Conservation (phyloP, 345 rosid species). For the Citrus medica region DNA sequence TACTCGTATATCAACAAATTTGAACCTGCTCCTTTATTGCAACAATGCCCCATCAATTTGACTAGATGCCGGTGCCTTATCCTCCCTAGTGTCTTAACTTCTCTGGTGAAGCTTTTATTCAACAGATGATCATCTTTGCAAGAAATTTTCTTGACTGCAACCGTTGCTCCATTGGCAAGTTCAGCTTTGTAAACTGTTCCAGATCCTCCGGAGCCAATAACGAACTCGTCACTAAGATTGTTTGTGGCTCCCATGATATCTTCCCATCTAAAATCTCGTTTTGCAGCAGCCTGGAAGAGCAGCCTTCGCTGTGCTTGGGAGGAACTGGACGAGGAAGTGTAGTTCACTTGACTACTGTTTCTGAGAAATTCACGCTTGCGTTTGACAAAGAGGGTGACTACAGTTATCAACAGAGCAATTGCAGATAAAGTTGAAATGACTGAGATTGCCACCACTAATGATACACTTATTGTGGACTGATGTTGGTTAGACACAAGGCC, state of each 20-base stretch:
- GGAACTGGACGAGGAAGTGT: conserved; percentile 57
- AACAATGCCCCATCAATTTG: conserved; percentile 83
- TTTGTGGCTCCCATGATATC: conserved; percentile 83
- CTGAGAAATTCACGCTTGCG: conserved; percentile 43
- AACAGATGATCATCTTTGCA: conserved; percentile 69
- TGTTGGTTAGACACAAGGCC: conserved; percentile 18
- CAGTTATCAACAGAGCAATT: conserved; percentile 54
- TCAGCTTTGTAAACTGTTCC: conserved; percentile 84
- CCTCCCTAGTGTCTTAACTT: conserved; percentile 76
- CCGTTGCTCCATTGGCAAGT: conserved; percentile 54
- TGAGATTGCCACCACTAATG: conserved; percentile 51
- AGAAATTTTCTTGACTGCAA: conserved; percentile 77
- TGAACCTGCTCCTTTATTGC: conserved; percentile 57
- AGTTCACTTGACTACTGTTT: conserved; percentile 40
- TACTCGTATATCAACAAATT: conserved; percentile 86
- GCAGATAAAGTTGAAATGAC: conserved; percentile 64
- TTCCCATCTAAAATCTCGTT: conserved; percentile 71
- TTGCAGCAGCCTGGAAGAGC: conserved; percentile 57
- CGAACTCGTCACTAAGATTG: conserved; percentile 68
- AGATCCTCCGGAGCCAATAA: conserved; percentile 93
- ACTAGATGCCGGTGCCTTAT: conserved; percentile 83
- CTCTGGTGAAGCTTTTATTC: conserved; percentile 87
- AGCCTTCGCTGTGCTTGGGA: conserved; percentile 62
- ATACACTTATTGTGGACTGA: conserved; percentile 42
- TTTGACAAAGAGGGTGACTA: conserved; percentile 44